These are phyloP conservation scores for Sporothrix luriei DNA, from an alignment of 2,329 filamentous ascomycete species.

Conservation along the genomic window DNA sequence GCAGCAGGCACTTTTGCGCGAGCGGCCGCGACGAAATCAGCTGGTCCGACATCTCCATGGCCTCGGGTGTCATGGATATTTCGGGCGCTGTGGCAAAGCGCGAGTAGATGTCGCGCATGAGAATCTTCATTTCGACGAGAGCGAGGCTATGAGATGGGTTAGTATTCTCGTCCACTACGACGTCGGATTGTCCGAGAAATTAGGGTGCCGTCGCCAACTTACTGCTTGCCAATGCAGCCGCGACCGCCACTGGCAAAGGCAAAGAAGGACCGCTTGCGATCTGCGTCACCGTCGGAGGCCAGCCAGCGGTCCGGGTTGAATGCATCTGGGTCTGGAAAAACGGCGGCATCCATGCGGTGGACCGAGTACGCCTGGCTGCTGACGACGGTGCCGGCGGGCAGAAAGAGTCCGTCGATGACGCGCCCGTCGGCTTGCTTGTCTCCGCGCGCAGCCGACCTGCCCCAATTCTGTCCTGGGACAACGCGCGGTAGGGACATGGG, in stretches of 20 bases:
- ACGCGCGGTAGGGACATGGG: constrained; percentile 68
- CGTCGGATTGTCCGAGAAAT: no score
- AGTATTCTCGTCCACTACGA: not conserved
- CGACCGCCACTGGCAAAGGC: constrained; percentile 67
- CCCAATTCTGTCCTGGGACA: constrained; percentile 49
- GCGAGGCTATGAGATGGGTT: constrained; percentile 52
- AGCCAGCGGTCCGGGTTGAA: constrained; percentile 88
- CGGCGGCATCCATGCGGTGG: constrained; percentile 61
- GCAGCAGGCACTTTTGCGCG: constrained; percentile 61
- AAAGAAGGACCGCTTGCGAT: constrained; percentile 65
- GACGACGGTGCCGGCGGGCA: constrained; percentile 59
- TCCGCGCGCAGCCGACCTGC: not conserved
- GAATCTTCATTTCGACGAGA: constrained; percentile 67
- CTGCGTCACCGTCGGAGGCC: constrained; percentile 69
- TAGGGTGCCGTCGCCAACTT: constrained; percentile 43
- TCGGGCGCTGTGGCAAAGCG: constrained; percentile 60
- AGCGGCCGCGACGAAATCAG: constrained; percentile 66
- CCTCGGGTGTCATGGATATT: constrained; percentile 53
- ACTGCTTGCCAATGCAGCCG: constrained; percentile 69
- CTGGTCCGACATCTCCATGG: constrained; percentile 68
- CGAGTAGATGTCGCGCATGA: constrained; percentile 65
- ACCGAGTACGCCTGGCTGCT: constrained; percentile 65
- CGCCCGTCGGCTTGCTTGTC: constrained; percentile 48
- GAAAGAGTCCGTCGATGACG: constrained; percentile 56
- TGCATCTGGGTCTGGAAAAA: constrained; percentile 75